Evolutionary conservation across 129 eudicot genomes (phyloP).

Genomic region (sunflower (Helianthus annuus)): HanXRQr2.0-SUNRISE NC_035440.2:82810583-82811082

Average conservation of each 20-base stretch:
- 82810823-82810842: slow-evolving; percentile 77
- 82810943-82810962: slow-evolving; percentile 7
- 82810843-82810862: slow-evolving; percentile 74
- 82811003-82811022: slow-evolving; percentile 2
- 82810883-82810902: slow-evolving; percentile 13
- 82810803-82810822: slow-evolving; percentile 67
- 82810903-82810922: slow-evolving; percentile 11
- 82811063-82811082: neutral
- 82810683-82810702: slow-evolving; percentile 75
- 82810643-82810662: slow-evolving; percentile 77
- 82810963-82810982: neutral
- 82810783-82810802: slow-evolving; percentile 6
- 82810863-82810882: slow-evolving; percentile 71
- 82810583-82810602: neutral
- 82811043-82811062: neutral
- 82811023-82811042: neutral
- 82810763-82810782: slow-evolving; percentile 4
- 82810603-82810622: neutral
- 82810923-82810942: neutral
- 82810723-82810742: slow-evolving; percentile 84
- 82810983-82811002: slow-evolving; percentile 1
- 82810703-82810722: slow-evolving; percentile 82
- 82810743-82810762: slow-evolving; percentile 20
- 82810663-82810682: slow-evolving; percentile 53
- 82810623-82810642: slow-evolving; percentile 48